Evolutionary conservation across 2,329 filamentous ascomycete species (phyloP).

Genomic region (Hypoxylon sp.): DNA sequence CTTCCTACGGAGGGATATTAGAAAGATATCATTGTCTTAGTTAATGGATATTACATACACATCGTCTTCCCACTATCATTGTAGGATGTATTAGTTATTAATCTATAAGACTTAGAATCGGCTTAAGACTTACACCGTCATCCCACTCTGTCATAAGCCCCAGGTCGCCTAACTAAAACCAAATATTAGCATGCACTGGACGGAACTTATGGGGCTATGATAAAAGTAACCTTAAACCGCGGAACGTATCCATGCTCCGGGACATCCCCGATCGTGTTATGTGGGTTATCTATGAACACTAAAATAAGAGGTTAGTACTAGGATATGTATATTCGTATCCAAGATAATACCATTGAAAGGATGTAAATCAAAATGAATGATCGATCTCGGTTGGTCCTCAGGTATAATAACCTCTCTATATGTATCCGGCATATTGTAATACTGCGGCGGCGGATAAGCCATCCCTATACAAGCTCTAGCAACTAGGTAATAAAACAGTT

Average conservation of each 20-base stretch:
- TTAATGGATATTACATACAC: slow-evolving; percentile 13
- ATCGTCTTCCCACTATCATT: slow-evolving; percentile 26
- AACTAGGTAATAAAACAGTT: slow-evolving; percentile 20
- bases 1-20: slow-evolving; percentile 26
- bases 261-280: not conserved
- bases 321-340: no score
- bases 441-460: slow-evolving; percentile 32
- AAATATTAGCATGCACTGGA: slow-evolving; percentile 7
- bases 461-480: slow-evolving; percentile 37
- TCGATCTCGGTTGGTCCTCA: slow-evolving; percentile 5
- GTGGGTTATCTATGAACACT: slow-evolving; percentile 35
- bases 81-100: slow-evolving; percentile 2
- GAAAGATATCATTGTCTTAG: not conserved
- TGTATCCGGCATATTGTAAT: slow-evolving; percentile 5
- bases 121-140: slow-evolving; percentile 25
- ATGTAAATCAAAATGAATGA: slow-evolving; percentile 38
- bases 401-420: slow-evolving; percentile 20
- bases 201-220: not conserved
- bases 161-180: slow-evolving; percentile 32
- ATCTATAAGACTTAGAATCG: not conserved
- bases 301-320: slow-evolving; percentile 12
- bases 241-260: slow-evolving; percentile 23
- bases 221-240: slow-evolving; percentile 28
- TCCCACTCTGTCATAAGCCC: slow-evolving; percentile 35
- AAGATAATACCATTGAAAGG: slow-evolving; percentile 34